These are phyloP conservation scores for Globisporangium parvum DNA, from an alignment of 352 stramenopile genomes.

Conservation along the genomic window DNA sequence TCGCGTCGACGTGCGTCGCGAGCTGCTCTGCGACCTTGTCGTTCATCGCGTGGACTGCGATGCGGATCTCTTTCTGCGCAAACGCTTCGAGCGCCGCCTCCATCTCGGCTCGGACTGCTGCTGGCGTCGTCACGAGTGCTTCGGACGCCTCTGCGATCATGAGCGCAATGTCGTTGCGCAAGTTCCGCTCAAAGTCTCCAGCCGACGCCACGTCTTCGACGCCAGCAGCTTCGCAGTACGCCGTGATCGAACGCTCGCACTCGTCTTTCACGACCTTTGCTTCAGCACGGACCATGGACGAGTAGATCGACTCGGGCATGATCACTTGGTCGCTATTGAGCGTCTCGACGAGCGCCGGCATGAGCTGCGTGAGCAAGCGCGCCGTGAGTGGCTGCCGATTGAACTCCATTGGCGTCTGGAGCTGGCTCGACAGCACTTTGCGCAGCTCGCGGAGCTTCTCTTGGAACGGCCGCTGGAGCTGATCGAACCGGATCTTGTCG, in stretches of 20 bases:
- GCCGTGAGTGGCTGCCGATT: constrained; percentile 68
- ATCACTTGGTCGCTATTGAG: constrained; percentile 86
- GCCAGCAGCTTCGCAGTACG: constrained; percentile 57
- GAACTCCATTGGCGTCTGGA: constrained; percentile 74
- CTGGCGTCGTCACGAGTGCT: constrained; percentile 39
- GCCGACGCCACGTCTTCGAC: constrained; percentile 56
- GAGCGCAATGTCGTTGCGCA: constrained; percentile 46
- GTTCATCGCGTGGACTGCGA: constrained; percentile 65
- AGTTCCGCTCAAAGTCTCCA: constrained; percentile 44
- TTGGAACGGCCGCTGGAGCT: constrained; percentile 74
- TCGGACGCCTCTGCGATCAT: constrained; percentile 53
- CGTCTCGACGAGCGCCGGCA: constrained; percentile 68
- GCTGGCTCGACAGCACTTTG: constrained; percentile 57
- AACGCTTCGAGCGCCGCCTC: constrained; percentile 37
- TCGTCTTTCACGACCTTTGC: constrained; percentile 52
- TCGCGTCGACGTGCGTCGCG: constrained; percentile 45
- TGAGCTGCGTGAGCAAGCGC: constrained; percentile 65
- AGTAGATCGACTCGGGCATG: constrained; percentile 87
- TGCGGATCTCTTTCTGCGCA: constrained; percentile 60
- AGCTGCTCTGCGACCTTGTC: constrained; percentile 49
- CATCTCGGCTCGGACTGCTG: constrained; percentile 61
- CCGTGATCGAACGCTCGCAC: constrained; percentile 56
- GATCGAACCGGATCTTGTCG: constrained; percentile 83
- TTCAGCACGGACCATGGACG: constrained; percentile 78
- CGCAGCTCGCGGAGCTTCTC: constrained; percentile 69